Percentiles rank a stretch among this genome's conserved stretches.
Conservation (phyloP, 2,329 filamentous ascomycete species). For the Bipolaris oryzae region DNA sequence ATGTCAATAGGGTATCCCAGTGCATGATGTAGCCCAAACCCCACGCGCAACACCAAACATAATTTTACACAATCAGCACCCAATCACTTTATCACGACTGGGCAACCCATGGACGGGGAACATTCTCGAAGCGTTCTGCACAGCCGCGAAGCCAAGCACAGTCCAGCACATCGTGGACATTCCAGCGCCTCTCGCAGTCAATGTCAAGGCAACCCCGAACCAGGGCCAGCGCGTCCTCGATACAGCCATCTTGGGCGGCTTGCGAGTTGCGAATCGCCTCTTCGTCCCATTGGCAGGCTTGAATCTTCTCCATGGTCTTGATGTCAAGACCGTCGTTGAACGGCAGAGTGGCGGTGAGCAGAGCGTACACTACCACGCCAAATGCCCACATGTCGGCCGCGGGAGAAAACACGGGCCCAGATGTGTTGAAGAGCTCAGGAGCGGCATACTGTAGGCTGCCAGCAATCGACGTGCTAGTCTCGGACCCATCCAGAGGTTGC, state of each 20-base stretch:
- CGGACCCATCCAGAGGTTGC: conserved; percentile 52
- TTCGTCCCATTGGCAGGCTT: conserved; percentile 64
- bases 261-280: conserved; percentile 55
- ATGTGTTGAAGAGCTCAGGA: conserved; percentile 55
- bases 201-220: conserved; percentile 65
- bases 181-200: conserved; percentile 62
- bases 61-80: conserved; percentile 8
- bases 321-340: conserved; percentile 67
- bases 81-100: conserved; percentile 24
- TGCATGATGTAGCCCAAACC: conserved; percentile 12
- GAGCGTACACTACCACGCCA: conserved; percentile 66
- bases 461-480: conserved; percentile 63
- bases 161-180: conserved; percentile 61
- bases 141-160: conserved; percentile 60
- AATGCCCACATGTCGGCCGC: conserved; percentile 71
- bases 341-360: conserved; percentile 66
- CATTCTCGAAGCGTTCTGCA: conserved; percentile 35
- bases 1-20: conserved; percentile 37
- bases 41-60: conserved; percentile 11
- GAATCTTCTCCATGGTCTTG: conserved; percentile 64
- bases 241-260: conserved; percentile 44
- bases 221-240: conserved; percentile 60
- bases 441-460: conserved; percentile 65
- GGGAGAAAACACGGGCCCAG: conserved; percentile 54
- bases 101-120: conserved; percentile 37